Conservation (phyloP, 2,329 filamentous ascomycete species). For the Septoria linicola region DNA sequence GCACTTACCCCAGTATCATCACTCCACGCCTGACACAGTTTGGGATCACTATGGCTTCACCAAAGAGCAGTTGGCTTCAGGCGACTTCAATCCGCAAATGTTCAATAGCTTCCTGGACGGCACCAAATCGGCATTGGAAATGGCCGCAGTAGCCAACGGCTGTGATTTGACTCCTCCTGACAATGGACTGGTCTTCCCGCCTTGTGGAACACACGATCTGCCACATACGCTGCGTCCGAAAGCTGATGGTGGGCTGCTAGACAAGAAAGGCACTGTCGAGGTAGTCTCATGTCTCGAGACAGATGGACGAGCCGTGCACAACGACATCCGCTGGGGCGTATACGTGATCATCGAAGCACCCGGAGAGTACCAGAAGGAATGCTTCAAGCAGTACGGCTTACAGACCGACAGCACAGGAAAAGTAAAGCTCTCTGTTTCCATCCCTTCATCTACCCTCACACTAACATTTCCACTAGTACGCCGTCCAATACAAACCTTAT, state of each 20-base stretch:
- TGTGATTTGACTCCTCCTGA: conserved; percentile 45
- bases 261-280: conserved; percentile 47
- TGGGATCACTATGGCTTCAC: conserved; percentile 51
- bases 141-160: conserved; percentile 51
- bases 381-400: conserved; percentile 48
- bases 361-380: conserved; percentile 45
- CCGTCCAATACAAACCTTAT: conserved; percentile 50
- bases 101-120: conserved; percentile 52
- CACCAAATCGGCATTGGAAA: conserved; percentile 50
- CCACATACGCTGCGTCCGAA: conserved; percentile 44
- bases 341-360: conserved; percentile 49
- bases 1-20: conserved; percentile 48
- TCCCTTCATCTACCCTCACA: background rate
- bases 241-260: conserved; percentile 44
- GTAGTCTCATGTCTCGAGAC: conserved; percentile 48
- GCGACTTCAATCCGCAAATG: conserved; percentile 51
- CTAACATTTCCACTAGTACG: conserved; percentile 34
- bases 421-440: conserved; percentile 3
- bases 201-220: conserved; percentile 47
- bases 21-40: conserved; percentile 49
- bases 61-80: conserved; percentile 44
- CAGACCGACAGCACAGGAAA: conserved; percentile 45
- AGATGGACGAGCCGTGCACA: conserved; percentile 45
- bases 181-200: conserved; percentile 47
- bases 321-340: conserved; percentile 47